Percentiles rank a stretch among this genome's conserved stretches.
Evolutionary conservation across 2,329 filamentous ascomycete genomes (phyloP).

Genomic region (Venturia asperata): DNA sequence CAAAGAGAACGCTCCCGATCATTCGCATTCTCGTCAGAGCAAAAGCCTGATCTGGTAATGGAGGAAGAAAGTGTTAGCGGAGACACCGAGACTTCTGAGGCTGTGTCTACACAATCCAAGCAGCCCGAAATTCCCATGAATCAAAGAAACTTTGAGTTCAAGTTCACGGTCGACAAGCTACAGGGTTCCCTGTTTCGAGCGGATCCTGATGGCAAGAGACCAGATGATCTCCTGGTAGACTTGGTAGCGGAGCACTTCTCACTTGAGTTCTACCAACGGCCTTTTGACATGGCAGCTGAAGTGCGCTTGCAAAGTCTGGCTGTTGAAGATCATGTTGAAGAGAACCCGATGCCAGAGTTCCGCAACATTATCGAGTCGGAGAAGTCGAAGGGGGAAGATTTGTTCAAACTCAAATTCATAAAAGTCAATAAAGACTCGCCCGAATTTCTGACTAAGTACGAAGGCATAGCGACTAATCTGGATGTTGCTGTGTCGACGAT

Average conservation of each 20-base stretch:
- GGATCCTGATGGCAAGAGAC: constrained; percentile 66
- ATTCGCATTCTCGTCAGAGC: constrained; percentile 60
- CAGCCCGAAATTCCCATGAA: constrained; percentile 46
- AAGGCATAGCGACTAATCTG: constrained; percentile 88
- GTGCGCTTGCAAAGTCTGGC: constrained; percentile 80
- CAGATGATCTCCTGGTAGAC: constrained; percentile 80
- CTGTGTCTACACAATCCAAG: constrained; percentile 55
- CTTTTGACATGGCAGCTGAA: constrained; percentile 89
- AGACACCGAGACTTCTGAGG: constrained; percentile 48
- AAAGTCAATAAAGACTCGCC: constrained; percentile 87
- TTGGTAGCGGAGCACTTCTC: constrained; percentile 84
- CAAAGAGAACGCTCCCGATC: constrained; percentile 59
- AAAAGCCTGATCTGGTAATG: constrained; percentile 69
- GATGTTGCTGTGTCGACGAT: constrained; percentile 90
- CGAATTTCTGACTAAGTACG: constrained; percentile 85
- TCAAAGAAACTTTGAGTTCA: constrained; percentile 80
- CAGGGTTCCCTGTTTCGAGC: constrained; percentile 88
- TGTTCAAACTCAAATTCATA: constrained; percentile 83
- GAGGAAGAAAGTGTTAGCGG: constrained; percentile 62
- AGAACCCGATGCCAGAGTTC: constrained; percentile 81
- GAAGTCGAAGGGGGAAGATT: constrained; percentile 66
- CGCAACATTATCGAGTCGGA: constrained; percentile 97
- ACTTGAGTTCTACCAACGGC: constrained; percentile 78
- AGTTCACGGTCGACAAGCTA: constrained; percentile 89
- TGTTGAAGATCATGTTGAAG: constrained; percentile 88